A percentile compares a stretch with the other conserved stretches of the same genome.
Conservation (phyloP, 2,329 filamentous ascomycete genomes). For the Cercospora brassicicola region DNA sequence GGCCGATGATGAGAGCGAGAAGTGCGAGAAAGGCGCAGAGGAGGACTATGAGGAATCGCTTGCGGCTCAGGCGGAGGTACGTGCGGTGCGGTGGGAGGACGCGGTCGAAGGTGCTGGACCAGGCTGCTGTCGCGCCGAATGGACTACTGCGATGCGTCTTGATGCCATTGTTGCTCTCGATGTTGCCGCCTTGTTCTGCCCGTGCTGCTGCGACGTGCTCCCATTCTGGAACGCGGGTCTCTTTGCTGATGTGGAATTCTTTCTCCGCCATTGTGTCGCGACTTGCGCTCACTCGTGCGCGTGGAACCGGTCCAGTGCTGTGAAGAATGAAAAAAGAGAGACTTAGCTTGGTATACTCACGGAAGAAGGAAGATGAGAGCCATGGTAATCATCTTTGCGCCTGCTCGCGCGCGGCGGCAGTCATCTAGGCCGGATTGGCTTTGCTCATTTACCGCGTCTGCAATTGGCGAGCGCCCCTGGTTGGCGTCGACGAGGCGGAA, state of each 20-base stretch:
- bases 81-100: slow-evolving; percentile 16
- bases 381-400: background rate
- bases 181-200: background rate
- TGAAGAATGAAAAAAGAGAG: background rate
- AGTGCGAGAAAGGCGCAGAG: slow-evolving; percentile 11
- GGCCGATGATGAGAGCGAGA: slow-evolving; percentile 11
- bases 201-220: slow-evolving; percentile 25
- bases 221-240: slow-evolving; percentile 28
- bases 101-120: slow-evolving; percentile 8
- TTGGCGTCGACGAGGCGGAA: background rate
- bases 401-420: background rate
- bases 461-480: slow-evolving; percentile 4
- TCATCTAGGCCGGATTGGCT: slow-evolving; percentile 2
- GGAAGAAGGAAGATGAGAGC: background rate
- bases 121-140: slow-evolving; percentile 3
- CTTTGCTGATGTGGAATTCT: slow-evolving; percentile 14
- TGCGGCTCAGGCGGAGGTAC: slow-evolving; percentile 8
- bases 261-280: background rate
- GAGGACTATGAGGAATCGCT: slow-evolving; percentile 14
- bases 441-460: slow-evolving; percentile 2
- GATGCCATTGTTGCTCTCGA: background rate
- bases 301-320: background rate
- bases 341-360: background rate
- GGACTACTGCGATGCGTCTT: background rate
- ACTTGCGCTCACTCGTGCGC: background rate